These are phyloP conservation scores for Simplicillium sp. DNA, from an alignment of 2,329 filamentous ascomycete genomes.

Conservation along the genomic window DNA sequence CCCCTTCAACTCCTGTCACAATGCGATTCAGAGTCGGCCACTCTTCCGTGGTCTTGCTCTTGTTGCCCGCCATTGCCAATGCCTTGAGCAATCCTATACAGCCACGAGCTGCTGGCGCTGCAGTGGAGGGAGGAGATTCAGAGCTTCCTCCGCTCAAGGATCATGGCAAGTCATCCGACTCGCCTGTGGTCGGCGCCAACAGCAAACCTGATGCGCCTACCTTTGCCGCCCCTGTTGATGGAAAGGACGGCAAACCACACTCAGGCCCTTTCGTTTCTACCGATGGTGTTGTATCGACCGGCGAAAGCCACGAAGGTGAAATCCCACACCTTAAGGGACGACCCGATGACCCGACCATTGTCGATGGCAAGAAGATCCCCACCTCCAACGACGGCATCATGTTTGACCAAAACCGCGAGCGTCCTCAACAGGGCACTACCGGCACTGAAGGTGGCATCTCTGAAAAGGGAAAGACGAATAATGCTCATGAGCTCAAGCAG, in stretches of 20 bases:
- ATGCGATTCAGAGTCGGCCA: slow-evolving; percentile 52
- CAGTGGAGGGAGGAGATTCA: slow-evolving; percentile 9
- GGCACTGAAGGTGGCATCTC: slow-evolving; percentile 86
- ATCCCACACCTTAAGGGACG: slow-evolving; percentile 38
- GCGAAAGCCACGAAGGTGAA: slow-evolving; percentile 22
- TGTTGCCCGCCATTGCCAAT: slow-evolving; percentile 45
- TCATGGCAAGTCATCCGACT: too few relatives aligned
- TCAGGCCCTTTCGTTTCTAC: slow-evolving; percentile 69
- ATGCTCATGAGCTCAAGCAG: slow-evolving; percentile 56
- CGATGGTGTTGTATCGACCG: slow-evolving; percentile 21
- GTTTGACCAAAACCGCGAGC: slow-evolving; percentile 71
- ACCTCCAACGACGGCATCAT: slow-evolving; percentile 74
- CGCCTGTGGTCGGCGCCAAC: too few relatives aligned
- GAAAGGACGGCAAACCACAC: slow-evolving; percentile 88
- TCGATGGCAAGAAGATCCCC: slow-evolving; percentile 53
- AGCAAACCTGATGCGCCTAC: slow-evolving; percentile 13
- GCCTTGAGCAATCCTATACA: slow-evolving; percentile 17
- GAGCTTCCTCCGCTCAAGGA: slow-evolving; percentile 10
- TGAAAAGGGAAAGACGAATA: slow-evolving; percentile 71
- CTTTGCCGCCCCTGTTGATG: slow-evolving; percentile 84
- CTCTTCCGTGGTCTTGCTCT: slow-evolving; percentile 49
- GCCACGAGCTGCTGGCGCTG: slow-evolving; percentile 15
- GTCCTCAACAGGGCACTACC: slow-evolving; percentile 75
- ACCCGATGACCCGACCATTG: slow-evolving; percentile 39
- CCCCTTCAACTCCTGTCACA: too few relatives aligned